Evolutionary conservation across 257 asterid genomes (phyloP).

Genomic region (Coffea eugenioides): DNA sequence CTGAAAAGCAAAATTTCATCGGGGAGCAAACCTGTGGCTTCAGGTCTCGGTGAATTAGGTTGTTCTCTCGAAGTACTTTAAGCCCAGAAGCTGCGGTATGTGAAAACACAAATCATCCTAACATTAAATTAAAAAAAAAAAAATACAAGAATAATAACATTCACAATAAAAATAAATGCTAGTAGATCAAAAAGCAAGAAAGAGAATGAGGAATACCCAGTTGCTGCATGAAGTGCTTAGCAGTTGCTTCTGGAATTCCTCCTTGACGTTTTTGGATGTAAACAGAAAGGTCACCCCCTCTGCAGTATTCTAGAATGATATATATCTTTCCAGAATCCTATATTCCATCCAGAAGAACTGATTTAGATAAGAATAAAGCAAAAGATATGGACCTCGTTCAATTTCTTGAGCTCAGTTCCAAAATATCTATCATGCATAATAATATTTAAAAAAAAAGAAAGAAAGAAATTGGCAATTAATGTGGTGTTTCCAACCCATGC

Average conservation of each 20-base stretch:
- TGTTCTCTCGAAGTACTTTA: conserved; percentile 77
- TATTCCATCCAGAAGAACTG: conserved; percentile 22
- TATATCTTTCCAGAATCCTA: conserved; percentile 88
- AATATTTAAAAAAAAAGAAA: neutral
- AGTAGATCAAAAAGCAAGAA: neutral
- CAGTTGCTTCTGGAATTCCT: conserved; percentile 74
- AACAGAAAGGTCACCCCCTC: conserved; percentile 90
- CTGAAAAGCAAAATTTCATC: neutral
- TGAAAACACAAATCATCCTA: conserved; percentile 13
- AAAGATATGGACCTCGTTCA: neutral
- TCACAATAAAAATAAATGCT: neutral
- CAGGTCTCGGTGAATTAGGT: conserved; percentile 86
- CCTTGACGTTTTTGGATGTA: conserved; percentile 71
- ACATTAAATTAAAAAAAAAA: neutral
- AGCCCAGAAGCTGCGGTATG: conserved; percentile 74
- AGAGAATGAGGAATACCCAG: conserved; percentile 45
- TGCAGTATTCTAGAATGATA: conserved; percentile 85
- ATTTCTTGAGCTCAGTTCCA: neutral
- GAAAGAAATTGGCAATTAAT: neutral
- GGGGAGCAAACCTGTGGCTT: conserved; percentile 81
- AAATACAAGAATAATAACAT: conserved; percentile 10
- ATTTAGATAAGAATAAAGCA: conserved; percentile 12
- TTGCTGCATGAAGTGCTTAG: conserved; percentile 91
- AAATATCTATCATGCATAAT: neutral
- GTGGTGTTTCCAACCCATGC: neutral